Evolutionary conservation across 441 rosid species (phyloP).

Genomic region (Manihot esculenta): DNA sequence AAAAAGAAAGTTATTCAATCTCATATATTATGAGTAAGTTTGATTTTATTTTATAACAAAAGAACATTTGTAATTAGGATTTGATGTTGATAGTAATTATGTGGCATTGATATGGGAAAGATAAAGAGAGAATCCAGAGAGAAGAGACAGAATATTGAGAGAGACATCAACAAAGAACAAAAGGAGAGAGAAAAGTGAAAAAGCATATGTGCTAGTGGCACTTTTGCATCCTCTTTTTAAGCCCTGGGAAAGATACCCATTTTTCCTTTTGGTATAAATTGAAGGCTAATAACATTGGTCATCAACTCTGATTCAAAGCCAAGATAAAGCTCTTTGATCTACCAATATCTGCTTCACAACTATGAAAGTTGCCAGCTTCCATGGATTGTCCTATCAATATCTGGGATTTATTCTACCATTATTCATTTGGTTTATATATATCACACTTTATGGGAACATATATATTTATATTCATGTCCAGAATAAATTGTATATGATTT

Average conservation of each 20-base stretch:
- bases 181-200: neutral
- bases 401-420: slow-evolving; percentile 7
- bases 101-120: no score
- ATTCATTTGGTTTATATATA: neutral
- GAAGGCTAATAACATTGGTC: neutral
- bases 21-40: no score
- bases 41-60: no score
- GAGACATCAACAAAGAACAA: neutral
- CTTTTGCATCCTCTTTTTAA: neutral
- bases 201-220: slow-evolving; percentile 22
- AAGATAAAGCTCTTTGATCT: neutral
- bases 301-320: slow-evolving; percentile 3
- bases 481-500: no score
- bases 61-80: no score
- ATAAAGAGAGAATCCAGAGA: no score
- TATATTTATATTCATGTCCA: no score
- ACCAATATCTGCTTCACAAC: slow-evolving; percentile 1
- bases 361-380: neutral
- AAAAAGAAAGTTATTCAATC: no score
- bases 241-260: slow-evolving; percentile 16
- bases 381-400: slow-evolving; percentile 16
- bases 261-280: neutral
- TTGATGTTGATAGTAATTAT: no score
- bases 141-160: slow-evolving; percentile 6
- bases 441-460: no score